Evolutionary conservation across 2,329 filamentous ascomycete species (phyloP).

Genomic region (Ceratocystis alfenasii): DNA sequence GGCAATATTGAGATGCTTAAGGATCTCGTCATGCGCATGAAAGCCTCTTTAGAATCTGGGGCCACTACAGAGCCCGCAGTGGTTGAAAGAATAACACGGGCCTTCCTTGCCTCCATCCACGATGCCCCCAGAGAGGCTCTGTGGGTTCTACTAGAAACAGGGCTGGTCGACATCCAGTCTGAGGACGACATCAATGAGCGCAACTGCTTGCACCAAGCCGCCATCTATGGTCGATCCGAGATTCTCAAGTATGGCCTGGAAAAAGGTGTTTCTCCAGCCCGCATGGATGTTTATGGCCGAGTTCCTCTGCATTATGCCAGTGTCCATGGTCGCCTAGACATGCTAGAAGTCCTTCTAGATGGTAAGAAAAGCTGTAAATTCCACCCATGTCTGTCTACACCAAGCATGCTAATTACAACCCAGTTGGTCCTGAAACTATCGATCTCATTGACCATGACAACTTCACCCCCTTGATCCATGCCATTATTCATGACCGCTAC

Average conservation of each 20-base stretch:
- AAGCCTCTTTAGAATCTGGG: slow-evolving; percentile 40
- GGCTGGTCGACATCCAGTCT: slow-evolving; percentile 76
- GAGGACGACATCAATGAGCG: slow-evolving; percentile 97
- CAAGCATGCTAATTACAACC: slow-evolving; percentile 1
- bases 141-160: slow-evolving; percentile 63
- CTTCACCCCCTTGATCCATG: slow-evolving; percentile 89
- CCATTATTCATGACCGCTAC: slow-evolving; percentile 77
- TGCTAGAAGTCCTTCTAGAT: slow-evolving; percentile 62
- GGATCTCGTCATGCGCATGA: slow-evolving; percentile 69
- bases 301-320: slow-evolving; percentile 92
- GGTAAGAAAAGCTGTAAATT: slow-evolving; percentile 33
- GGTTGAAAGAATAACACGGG: slow-evolving; percentile 70
- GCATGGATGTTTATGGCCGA: slow-evolving; percentile 85
- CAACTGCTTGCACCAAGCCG: slow-evolving; percentile 92
- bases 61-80: slow-evolving; percentile 43
- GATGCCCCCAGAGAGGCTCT: slow-evolving; percentile 71
- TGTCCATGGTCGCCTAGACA: slow-evolving; percentile 79
- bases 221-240: slow-evolving; percentile 76
- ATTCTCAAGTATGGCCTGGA: slow-evolving; percentile 67
- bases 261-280: slow-evolving; percentile 61
- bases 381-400: background rate
- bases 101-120: slow-evolving; percentile 79
- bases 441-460: slow-evolving; percentile 91
- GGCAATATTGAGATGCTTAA: slow-evolving; percentile 67
- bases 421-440: slow-evolving; percentile 60